These are phyloP conservation scores for Psidium friedrichsthalianum DNA, from an alignment of 345 rosid genomes.

Conservation along the genomic window DNA sequence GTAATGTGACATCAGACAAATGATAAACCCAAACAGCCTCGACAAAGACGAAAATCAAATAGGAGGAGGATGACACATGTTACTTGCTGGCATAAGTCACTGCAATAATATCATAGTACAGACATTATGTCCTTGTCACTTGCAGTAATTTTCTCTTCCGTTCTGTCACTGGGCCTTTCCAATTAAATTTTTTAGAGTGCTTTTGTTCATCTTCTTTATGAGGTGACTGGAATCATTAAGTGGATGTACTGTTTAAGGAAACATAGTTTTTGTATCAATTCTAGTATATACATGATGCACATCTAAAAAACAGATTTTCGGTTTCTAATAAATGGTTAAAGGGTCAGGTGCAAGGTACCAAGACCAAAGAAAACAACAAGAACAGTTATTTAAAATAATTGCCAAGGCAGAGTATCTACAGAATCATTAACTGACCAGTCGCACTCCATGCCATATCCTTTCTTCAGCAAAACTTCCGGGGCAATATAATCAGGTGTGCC, in stretches of 20 bases:
- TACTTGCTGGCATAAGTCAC: neutral
- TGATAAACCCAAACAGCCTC: neutral
- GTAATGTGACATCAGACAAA: neutral
- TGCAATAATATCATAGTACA: neutral
- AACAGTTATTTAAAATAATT: neutral
- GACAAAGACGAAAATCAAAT: neutral
- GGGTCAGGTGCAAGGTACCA: neutral
- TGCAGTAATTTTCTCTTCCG: neutral
- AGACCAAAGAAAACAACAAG: neutral
- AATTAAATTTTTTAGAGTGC: neutral
- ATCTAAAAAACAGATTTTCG: neutral
- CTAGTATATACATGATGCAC: neutral
- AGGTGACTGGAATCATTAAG: neutral
- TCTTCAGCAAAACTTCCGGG: conserved; percentile 86
- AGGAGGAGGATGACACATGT: neutral
- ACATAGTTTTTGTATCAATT: neutral
- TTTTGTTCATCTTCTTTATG: neutral
- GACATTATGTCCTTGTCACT: neutral
- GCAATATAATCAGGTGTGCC: conserved; percentile 98
- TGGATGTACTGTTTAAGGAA: neutral
- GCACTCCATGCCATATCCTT: conserved; percentile 92
- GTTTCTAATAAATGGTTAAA: neutral
- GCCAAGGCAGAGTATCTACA: neutral
- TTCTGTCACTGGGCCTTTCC: neutral
- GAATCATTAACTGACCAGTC: conserved; percentile 51